Evolutionary conservation across 2,329 filamentous ascomycete species (phyloP).

Genomic region (Penicillium sp.): DNA sequence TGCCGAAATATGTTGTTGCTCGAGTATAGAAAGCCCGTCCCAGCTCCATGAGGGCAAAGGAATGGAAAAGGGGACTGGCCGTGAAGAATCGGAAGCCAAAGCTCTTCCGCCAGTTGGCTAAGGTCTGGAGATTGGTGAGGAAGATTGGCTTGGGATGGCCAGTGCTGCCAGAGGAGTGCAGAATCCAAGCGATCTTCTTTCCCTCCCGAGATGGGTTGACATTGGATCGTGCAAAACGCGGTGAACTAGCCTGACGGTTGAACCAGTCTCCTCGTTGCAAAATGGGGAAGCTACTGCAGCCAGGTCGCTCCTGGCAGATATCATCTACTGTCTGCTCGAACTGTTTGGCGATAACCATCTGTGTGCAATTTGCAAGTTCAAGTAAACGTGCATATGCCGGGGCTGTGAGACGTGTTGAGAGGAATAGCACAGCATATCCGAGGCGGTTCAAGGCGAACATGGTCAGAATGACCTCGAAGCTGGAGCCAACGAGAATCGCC

Average conservation of each 20-base stretch:
- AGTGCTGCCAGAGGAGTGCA: constrained; percentile 62
- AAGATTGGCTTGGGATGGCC: constrained; percentile 69
- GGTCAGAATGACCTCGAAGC: constrained; percentile 62
- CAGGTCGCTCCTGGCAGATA: constrained; percentile 25
- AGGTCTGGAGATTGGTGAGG: constrained; percentile 58
- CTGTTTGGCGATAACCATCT: constrained; percentile 29
- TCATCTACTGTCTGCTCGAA: constrained; percentile 29
- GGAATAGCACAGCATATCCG: constrained; percentile 61
- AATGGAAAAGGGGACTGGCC: constrained; percentile 64
- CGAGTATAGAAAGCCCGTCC: constrained; percentile 59
- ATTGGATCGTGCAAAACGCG: constrained; percentile 22
- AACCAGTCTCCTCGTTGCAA: constrained; percentile 32
- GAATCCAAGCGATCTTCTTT: constrained; percentile 50
- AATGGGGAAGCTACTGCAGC: constrained; percentile 30
- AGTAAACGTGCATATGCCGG: constrained; percentile 58
- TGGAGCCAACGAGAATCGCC: constrained; percentile 60
- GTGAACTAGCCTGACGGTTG: constrained; percentile 20
- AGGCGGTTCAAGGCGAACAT: constrained; percentile 62
- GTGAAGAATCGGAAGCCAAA: constrained; percentile 57
- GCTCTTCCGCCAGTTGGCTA: constrained; percentile 55
- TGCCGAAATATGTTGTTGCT: constrained; percentile 60
- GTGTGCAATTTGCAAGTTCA: constrained; percentile 46
- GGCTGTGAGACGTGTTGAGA: constrained; percentile 61
- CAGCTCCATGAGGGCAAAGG: constrained; percentile 61
- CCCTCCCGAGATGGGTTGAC: constrained; percentile 34